A percentile compares a stretch with the other conserved stretches of the same genome.
phyloP scores from a whole-genome alignment of 2,329 filamentous ascomycete genomes.

The Diatrype stigma region DNA sequence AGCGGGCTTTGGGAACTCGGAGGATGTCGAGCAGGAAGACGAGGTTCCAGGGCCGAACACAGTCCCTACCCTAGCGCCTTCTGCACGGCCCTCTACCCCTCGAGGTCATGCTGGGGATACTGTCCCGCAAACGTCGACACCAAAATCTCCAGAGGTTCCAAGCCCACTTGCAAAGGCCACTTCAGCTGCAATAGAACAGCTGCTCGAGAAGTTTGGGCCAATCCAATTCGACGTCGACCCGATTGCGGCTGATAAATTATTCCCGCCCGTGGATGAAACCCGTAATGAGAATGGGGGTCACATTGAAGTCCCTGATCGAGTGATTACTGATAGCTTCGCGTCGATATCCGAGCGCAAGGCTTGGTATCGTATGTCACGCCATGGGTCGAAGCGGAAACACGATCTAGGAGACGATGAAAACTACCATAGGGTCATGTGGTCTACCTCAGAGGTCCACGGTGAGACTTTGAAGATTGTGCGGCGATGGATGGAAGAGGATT shows the following conservation, averaged over 20 bases:
- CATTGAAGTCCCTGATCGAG: slow-evolving; percentile 38
- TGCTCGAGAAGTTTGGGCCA: slow-evolving; percentile 26
- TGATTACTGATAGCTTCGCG: slow-evolving; percentile 49
- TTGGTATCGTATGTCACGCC: slow-evolving; percentile 62
- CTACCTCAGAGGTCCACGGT: slow-evolving; percentile 46
- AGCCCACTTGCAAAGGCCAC: not conserved
- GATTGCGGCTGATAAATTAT: slow-evolving; percentile 24
- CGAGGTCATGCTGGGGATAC: slow-evolving; percentile 8
- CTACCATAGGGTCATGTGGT: slow-evolving; percentile 57
- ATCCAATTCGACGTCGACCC: slow-evolving; percentile 20
- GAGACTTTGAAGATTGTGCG: slow-evolving; percentile 56
- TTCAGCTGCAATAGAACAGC: slow-evolving; percentile 11
- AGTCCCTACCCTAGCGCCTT: not conserved
- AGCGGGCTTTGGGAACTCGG: slow-evolving; percentile 24
- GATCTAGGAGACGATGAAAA: slow-evolving; percentile 54
- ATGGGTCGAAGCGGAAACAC: slow-evolving; percentile 54
- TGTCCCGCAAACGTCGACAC: not conserved
- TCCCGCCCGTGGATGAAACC: slow-evolving; percentile 21
- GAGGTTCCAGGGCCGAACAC: not conserved
- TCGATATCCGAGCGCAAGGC: slow-evolving; percentile 55
- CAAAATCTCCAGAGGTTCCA: not conserved
- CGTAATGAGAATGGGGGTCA: slow-evolving; percentile 7
- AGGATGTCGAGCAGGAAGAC: slow-evolving; percentile 18
- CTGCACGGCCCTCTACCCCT: slow-evolving; percentile 15
- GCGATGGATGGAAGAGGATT: slow-evolving; percentile 64